Base-by-base conservation (phyloP, 1,284 basidiomycete species). In the Boletus subluridellus region DNA sequence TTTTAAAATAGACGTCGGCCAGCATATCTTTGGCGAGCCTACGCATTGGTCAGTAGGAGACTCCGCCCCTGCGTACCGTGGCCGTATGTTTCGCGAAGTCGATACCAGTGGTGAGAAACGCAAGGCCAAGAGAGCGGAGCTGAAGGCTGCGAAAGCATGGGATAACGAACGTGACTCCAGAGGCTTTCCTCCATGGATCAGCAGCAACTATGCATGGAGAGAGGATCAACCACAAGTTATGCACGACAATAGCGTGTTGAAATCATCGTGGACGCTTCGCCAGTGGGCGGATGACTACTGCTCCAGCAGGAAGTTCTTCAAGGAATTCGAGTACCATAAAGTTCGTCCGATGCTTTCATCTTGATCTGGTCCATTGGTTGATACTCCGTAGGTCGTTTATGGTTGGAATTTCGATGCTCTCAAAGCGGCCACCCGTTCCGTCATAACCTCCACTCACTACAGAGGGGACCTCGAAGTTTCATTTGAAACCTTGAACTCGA, bases 221-320 rank as follows among this genome's bases (percentile, higher is more conserved):
- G 68, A 69, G 17, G 66, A 65, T 15, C 66, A 68, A 17, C 59
- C 64, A 38, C 60, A 68, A 26, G 57, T 63, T 54, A 75, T 66
- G 63, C 62, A 61, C 52, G 58, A 68, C 58, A 66, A 58, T n/a
- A 66, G 67, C 14, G 65, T 71, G 35, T 68, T 81, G 47, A 73
- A 72, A 57, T 82, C 82, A 1, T 82, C 82, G 17, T 80, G 77
- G 72, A 78, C 82, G 1, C 66, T 89, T 48, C 77, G 84, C 21
- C 77, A 83, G 55, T 90, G 89, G 89, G 87, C 86, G 24, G 84
- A 89, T 64, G 81, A 84, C 55, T 90, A 87, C 66, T 86, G 84
- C 54, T 75, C 78, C 10, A 86, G 84, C 66, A 69, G 64, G 8
- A 87, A 83, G 58, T 66, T 77, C 24, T 73, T 90, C 57, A 90